Conservation (phyloP, 495 filamentous ascomycete species). For the Podospora anserina region DNA sequence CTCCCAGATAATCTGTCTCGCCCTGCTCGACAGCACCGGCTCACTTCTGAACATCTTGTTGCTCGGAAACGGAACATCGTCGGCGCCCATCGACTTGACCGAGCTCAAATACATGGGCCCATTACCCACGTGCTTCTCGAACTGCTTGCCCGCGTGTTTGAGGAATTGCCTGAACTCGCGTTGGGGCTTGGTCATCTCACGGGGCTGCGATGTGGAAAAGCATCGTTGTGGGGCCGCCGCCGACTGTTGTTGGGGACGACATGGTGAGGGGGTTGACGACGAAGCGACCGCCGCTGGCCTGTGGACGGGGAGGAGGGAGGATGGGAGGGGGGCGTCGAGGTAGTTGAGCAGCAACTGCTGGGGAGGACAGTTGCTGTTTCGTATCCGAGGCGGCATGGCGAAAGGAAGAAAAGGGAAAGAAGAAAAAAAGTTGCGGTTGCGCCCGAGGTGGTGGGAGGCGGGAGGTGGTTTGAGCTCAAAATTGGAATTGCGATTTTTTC, state of each 20-base stretch:
- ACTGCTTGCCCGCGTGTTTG: constrained; percentile 10
- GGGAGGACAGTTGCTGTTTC: constrained; percentile 22
- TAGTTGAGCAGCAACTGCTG: constrained; percentile 25
- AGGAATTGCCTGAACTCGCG: constrained; percentile 22
- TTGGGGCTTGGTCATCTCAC: constrained; percentile 19
- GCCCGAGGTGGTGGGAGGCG: not conserved
- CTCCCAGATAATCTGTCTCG: constrained; percentile 71
- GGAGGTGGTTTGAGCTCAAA: not conserved
- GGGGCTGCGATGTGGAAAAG: constrained; percentile 29
- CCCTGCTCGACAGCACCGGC: constrained; percentile 69
- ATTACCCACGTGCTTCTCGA: constrained; percentile 8
- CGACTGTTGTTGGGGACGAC: constrained; percentile 10
- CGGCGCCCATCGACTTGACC: not conserved
- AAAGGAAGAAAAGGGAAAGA: constrained; percentile 4
- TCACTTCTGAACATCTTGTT: constrained; percentile 71
- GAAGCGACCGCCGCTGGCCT: constrained; percentile 13
- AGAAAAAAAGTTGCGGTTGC: not conserved
- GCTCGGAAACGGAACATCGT: constrained; percentile 62
- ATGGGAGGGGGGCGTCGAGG: constrained; percentile 17
- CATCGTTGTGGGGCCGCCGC: not conserved
- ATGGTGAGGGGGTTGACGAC: constrained; percentile 10
- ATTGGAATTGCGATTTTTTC: constrained; percentile 18
- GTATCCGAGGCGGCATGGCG: constrained; percentile 34
- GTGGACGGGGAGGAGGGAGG: not conserved
- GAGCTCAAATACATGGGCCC: constrained; percentile 20